These are phyloP conservation scores for Fraxinus ornus DNA, from an alignment of 305 asterid species.

Conservation along the genomic window DNA sequence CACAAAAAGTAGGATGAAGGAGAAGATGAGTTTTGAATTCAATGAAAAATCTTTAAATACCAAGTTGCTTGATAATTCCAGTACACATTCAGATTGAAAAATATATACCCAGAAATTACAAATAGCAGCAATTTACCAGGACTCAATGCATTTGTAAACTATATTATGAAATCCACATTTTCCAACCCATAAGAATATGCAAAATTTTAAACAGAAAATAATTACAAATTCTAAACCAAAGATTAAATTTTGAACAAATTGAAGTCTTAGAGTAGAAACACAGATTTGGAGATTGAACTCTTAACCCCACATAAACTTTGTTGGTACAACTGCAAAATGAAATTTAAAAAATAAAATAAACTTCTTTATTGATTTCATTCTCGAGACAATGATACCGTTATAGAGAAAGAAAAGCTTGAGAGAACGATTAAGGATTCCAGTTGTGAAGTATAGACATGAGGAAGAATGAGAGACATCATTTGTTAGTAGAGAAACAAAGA, in stretches of 20 bases:
- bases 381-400: background rate
- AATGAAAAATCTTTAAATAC: too few species aligned
- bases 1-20: too few species aligned
- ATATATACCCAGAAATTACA: background rate
- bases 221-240: too few species aligned
- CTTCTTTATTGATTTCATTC: background rate
- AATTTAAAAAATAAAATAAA: background rate
- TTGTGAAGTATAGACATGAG: constrained; percentile 27
- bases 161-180: too few species aligned
- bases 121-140: constrained; percentile 33
- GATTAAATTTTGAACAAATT: background rate
- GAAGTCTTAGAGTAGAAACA: constrained; percentile 19
- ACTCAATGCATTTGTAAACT: background rate
- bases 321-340: constrained; percentile 49
- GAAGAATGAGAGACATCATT: constrained; percentile 42
- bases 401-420: constrained; percentile 30
- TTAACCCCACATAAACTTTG: constrained; percentile 60
- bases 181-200: too few species aligned
- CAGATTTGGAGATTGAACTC: constrained; percentile 70
- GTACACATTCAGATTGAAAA: too few species aligned
- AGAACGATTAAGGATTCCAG: constrained; percentile 28
- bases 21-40: too few species aligned
- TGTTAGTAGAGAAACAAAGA: background rate
- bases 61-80: too few species aligned
- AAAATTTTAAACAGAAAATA: too few species aligned